Base-by-base conservation (phyloP, 345 rosid species). In the Salix koriyanagi region DNA sequence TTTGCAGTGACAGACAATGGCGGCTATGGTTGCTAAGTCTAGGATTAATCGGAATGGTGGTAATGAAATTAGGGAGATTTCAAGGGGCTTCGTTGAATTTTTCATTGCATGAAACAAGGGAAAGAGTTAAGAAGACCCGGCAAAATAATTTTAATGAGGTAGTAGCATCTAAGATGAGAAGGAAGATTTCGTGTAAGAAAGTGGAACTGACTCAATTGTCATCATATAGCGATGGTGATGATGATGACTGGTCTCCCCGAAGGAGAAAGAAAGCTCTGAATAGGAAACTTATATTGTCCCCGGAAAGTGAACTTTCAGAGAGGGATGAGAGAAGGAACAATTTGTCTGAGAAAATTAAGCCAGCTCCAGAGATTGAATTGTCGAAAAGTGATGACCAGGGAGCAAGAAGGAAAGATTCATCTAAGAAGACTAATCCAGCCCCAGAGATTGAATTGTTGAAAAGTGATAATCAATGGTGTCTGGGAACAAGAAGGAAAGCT, bases 1-100 rank as follows among this genome's bases (percentile, higher is more conserved):
- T 58, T 46, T 46, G 62, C 62, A 58, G 62, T 58, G 62, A 58
- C 62, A n/a, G 62, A 58, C 26, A n/a, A 85, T 86, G 90, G 79
- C 78, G 8, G 85, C 85, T 19, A 65, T 78, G 77, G 73, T 83
- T 64, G 81, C 74, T 10, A 62, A 65, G 61, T 66, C 75, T 13
- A 16, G 28, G 14, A 64, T 23, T 18, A 30, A 75, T 16, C 18
- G 67, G 58, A 66, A 68, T 72, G 25, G n/a, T n/a, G 69, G 34
- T 61, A 46, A 54, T 21, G 56, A 68, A 67, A 54, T 48, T 75
- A 78, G 60, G 60, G 77, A 74, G 67, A 42, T 28, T 67, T 25
- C 23, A n/a, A 5, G 73, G 71, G 68, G 58, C n/a, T 11, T 8
- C 70, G 34, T 37, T 65, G 0, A 15, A 39, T 36, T 9, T 26